These are phyloP conservation scores for Xylaria sp. DNA, from an alignment of 495 filamentous ascomycete species.

Conservation along the genomic window DNA sequence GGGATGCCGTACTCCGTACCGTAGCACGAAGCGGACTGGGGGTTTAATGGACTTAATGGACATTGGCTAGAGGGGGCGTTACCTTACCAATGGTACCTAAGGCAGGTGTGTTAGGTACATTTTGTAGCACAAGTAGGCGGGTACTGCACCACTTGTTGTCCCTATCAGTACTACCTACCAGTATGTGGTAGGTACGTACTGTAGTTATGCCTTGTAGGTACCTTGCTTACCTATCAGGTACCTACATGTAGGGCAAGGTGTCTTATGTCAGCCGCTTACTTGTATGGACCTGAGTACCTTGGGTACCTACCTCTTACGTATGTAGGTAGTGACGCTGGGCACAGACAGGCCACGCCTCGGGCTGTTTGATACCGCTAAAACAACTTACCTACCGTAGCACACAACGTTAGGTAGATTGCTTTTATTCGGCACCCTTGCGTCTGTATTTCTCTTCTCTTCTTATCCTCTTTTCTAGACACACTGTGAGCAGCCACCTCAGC, in stretches of 20 bases:
- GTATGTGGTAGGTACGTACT: neutral
- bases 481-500: neutral
- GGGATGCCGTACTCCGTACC: neutral
- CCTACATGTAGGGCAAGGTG: too few relatives aligned
- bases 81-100: neutral
- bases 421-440: too few relatives aligned
- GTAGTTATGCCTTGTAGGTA: neutral
- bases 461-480: neutral
- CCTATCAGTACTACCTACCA: neutral
- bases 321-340: neutral
- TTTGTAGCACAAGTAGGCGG: too few relatives aligned
- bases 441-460: neutral
- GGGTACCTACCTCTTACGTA: neutral
- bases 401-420: too few relatives aligned
- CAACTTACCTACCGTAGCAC: too few relatives aligned
- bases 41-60: conserved; percentile 3
- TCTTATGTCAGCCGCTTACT: too few relatives aligned
- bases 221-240: neutral
- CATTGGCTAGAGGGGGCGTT: neutral
- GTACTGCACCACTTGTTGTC: neutral
- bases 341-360: neutral
- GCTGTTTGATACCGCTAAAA: neutral
- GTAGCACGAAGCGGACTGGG: conserved; percentile 2
- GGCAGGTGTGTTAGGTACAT: neutral
- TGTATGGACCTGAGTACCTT: neutral